Evolutionary conservation across 2,329 filamentous ascomycete species (phyloP).

Genomic region (Lasiodiplodia sp.): DNA sequence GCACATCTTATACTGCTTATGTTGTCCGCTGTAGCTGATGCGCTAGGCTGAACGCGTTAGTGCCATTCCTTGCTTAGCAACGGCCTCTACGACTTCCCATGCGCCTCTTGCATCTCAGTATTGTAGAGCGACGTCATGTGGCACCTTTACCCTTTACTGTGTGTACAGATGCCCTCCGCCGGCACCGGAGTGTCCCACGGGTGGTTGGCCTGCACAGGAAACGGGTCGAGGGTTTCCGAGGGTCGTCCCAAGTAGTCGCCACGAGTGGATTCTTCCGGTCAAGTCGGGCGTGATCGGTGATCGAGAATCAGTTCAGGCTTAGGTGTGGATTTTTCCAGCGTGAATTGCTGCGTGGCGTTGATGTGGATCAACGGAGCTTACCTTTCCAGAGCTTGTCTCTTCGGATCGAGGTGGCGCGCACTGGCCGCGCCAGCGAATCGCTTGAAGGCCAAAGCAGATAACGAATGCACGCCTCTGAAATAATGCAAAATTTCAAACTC

Average conservation of each 20-base stretch:
- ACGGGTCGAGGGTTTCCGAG: background rate
- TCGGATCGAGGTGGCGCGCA: background rate
- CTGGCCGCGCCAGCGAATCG: background rate
- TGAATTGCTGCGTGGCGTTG: conserved; percentile 9
- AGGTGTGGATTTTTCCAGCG: background rate
- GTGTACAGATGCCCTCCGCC: background rate
- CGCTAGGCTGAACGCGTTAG: background rate
- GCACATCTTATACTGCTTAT: too few relatives aligned
- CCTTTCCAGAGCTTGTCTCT: background rate
- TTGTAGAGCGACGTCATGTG: too few relatives aligned
- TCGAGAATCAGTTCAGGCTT: conserved; percentile 2
- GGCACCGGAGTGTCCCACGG: background rate
- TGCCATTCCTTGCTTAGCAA: background rate
- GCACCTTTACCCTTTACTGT: too few relatives aligned
- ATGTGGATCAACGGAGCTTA: conserved; percentile 21
- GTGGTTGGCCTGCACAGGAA: background rate
- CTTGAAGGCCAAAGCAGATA: background rate
- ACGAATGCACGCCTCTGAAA: background rate
- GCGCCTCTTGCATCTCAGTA: background rate
- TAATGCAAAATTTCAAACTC: too few relatives aligned
- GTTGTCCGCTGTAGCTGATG: background rate
- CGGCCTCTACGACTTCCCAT: background rate
- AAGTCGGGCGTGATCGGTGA: background rate
- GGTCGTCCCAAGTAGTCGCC: background rate
- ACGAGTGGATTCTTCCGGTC: background rate